phyloP scores from a whole-genome alignment of 495 filamentous ascomycete genomes.

The Daldinia bambusicola region DNA sequence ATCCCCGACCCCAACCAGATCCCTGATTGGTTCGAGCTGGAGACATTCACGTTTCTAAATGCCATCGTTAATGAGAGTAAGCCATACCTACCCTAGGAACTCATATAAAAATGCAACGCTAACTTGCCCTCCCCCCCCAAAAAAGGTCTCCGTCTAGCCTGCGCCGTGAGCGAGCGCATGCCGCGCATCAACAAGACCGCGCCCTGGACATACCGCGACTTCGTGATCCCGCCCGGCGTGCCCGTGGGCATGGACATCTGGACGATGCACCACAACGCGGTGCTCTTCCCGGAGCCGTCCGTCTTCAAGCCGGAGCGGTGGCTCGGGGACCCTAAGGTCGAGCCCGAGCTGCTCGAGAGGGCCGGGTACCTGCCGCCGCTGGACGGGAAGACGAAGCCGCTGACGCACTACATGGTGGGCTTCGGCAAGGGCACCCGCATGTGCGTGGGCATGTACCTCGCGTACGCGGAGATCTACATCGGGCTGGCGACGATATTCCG shows the following conservation, averaged over 20 bases:
- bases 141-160: constrained; percentile 12
- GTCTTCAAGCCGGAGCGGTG: constrained; percentile 60
- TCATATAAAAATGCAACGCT: not conserved
- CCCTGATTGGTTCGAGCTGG: constrained; percentile 37
- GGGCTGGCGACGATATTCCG: constrained; percentile 57
- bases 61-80: constrained; percentile 53
- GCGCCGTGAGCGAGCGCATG: not conserved
- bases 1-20: constrained; percentile 33
- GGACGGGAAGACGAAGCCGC: constrained; percentile 43
- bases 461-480: constrained; percentile 59
- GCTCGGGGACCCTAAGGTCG: constrained; percentile 45
- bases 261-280: constrained; percentile 53
- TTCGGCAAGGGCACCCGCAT: constrained; percentile 58
- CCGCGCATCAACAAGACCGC: constrained; percentile 14
- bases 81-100: not conserved
- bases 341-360: constrained; percentile 13
- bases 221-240: constrained; percentile 26
- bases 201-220: constrained; percentile 22
- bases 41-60: constrained; percentile 50
- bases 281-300: constrained; percentile 53
- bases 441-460: constrained; percentile 63
- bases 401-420: constrained; percentile 54
- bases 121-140: not conserved
- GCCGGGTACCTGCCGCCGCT: constrained; percentile 23
- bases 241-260: constrained; percentile 42